These are phyloP conservation scores for Brassica napus DNA, from an alignment of 345 rosid species.

Conservation along the genomic window DNA sequence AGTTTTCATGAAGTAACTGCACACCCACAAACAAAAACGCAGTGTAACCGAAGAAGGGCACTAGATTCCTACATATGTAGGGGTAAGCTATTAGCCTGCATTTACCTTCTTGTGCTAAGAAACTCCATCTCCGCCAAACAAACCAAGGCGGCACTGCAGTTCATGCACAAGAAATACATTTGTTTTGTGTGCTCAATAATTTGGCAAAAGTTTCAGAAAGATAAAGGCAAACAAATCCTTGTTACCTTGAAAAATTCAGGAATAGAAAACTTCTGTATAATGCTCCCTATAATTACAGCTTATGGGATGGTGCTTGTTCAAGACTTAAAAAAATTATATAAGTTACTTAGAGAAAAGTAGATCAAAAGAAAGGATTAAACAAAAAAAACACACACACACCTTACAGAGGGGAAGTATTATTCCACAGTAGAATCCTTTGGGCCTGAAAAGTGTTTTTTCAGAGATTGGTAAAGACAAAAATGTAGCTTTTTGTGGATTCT, in stretches of 20 bases:
- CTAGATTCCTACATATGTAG: background rate
- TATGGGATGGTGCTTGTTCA: background rate
- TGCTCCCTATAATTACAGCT: conserved; percentile 11
- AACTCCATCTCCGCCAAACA: conserved; percentile 1
- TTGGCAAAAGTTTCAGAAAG: background rate
- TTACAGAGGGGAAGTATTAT: conserved; percentile 5
- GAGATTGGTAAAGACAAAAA: background rate
- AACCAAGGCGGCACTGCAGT: conserved; percentile 2
- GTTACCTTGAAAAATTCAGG: conserved; percentile 6
- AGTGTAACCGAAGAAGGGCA: background rate
- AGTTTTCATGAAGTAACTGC: conserved; percentile 12
- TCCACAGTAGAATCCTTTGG: background rate
- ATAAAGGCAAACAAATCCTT: background rate
- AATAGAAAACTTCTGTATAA: background rate
- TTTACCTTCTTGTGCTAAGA: background rate
- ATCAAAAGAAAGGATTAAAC: background rate
- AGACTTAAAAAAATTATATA: background rate
- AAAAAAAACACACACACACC: background rate
- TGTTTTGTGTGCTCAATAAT: background rate
- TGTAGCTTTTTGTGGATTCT: background rate
- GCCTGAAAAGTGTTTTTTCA: background rate
- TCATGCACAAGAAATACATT: background rate
- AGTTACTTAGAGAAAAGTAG: too few species aligned
- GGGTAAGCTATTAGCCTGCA: background rate
- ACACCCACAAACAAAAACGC: background rate